Evolutionary conservation across 1,284 basidiomycete genomes (phyloP), one percentile per base, ranked within the genome.

Genomic region (Tilletia indica): DNA sequence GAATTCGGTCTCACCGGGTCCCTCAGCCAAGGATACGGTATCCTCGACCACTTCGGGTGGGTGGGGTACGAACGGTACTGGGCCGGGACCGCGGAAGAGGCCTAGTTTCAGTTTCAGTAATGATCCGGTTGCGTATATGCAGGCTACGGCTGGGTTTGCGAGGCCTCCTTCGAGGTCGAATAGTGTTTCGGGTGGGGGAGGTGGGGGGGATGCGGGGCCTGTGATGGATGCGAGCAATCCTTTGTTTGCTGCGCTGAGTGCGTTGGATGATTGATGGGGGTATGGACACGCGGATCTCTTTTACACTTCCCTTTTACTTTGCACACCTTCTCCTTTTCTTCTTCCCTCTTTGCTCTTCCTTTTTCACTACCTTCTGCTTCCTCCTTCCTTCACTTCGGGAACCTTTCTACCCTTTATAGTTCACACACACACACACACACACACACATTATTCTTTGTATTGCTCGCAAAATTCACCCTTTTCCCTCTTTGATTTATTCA

Each of bases 121-220:
- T 64, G 61, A 64, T 39, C 61, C 61, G 31, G 61, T 64, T 16
- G 61, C 61, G 61, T 64, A 64, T 34, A 64, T 64, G 61, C 61
- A 64, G 34, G 61, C 61, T 19, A 64, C 61, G 8, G 61, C 61
- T 19, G 61, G 61, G 31, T 64, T 64, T 64, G 61, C 61, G 38
- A 4, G 61, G 61, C 61, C 61, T 25, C 61, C 61, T 11, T 64
- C 61, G 61, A 36, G 61, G 34, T 9, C 61, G 61, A 64, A 64
- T 34, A 64, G 61, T 39, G 36, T 64, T 25, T 64, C 61, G 61
- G 36, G 61, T 11, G 61, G 34, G 36, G 34, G 36, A 19, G 61
- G 61, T 19, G 61, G 61, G 6, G 34, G 61, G 3, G 34, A 16
- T 3, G 36, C 12, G 16, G 31, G 12, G 36, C 19, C 36, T 9